These are phyloP conservation scores for Elymus sibiricus DNA, from an alignment of 176 grass and related monocot species.

Conservation along the genomic window DNA sequence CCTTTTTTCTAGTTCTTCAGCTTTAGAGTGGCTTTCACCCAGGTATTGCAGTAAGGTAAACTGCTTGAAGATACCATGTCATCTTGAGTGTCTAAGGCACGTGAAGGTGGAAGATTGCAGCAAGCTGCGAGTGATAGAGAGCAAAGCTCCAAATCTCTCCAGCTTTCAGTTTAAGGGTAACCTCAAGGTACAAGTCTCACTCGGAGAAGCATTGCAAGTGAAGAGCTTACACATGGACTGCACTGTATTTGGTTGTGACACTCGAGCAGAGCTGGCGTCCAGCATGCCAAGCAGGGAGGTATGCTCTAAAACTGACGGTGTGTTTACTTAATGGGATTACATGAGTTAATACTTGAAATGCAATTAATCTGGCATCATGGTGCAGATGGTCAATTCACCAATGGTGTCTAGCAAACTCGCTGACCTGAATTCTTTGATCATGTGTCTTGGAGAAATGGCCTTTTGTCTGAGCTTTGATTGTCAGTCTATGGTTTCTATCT, in stretches of 20 bases:
- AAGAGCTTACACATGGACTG: neutral
- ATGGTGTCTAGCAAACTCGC: neutral
- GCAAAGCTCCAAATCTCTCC: too few relatives aligned
- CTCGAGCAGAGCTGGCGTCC: neutral
- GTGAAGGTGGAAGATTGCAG: neutral
- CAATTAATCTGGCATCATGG: neutral
- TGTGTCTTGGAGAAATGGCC: neutral
- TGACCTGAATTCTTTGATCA: neutral
- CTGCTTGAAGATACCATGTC: conserved; percentile 9
- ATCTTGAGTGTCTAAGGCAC: neutral
- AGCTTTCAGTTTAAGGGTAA: neutral
- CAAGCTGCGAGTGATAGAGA: neutral
- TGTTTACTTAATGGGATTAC: neutral
- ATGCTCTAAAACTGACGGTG: neutral
- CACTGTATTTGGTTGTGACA: neutral
- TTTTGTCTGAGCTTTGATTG: neutral
- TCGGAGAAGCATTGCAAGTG: neutral
- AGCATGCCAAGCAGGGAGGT: neutral
- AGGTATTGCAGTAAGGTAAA: neutral
- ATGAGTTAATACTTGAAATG: neutral
- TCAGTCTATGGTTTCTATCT: neutral
- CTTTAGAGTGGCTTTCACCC: neutral
- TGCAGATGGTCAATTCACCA: neutral
- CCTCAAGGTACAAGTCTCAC: neutral
- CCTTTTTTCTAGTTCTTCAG: neutral